A percentile compares a stretch with the other conserved stretches of the same genome.
Conservation (phyloP, 208 protist species). For the Novymonas esmeraldas region DNA sequence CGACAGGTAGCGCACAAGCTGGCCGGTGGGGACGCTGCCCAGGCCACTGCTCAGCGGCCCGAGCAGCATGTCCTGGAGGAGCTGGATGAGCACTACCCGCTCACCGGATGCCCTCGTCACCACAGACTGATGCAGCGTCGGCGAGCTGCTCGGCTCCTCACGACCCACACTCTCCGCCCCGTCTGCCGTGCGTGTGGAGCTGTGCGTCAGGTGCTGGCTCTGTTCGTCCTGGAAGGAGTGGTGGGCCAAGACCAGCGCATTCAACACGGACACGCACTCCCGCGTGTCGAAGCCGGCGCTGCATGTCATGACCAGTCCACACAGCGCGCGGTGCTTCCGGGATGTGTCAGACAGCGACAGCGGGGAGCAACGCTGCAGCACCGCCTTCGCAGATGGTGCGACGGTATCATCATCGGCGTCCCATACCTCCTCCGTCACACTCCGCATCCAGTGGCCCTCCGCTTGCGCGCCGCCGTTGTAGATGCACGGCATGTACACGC, state of each 20-base stretch:
- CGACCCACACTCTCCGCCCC: constrained; percentile 4
- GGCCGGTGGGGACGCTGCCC: constrained; percentile 28
- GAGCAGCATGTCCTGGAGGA: constrained; percentile 11
- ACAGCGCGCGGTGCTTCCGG: constrained; percentile 36
- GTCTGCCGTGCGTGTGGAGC: background rate
- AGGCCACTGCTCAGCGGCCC: constrained; percentile 11
- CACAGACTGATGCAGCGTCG: background rate
- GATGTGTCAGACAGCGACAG: constrained; percentile 19
- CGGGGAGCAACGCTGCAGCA: constrained; percentile 12
- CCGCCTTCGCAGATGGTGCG: no score
- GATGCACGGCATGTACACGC: no score
- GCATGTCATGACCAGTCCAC: constrained; percentile 25
- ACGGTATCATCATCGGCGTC: no score
- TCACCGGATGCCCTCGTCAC: background rate
- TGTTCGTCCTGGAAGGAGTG: background rate
- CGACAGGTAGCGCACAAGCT: constrained; percentile 60
- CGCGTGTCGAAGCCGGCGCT: constrained; percentile 33
- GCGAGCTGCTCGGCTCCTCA: background rate
- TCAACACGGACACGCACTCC: constrained; percentile 52
- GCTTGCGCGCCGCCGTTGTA: background rate
- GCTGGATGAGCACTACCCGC: constrained; percentile 8
- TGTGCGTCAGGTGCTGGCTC: background rate
- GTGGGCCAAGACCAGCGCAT: constrained; percentile 40
- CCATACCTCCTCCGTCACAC: background rate
- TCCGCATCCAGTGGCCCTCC: no score